Conservation (phyloP, 2,329 filamentous ascomycete genomes). For the Cladosporium sp. region DNA sequence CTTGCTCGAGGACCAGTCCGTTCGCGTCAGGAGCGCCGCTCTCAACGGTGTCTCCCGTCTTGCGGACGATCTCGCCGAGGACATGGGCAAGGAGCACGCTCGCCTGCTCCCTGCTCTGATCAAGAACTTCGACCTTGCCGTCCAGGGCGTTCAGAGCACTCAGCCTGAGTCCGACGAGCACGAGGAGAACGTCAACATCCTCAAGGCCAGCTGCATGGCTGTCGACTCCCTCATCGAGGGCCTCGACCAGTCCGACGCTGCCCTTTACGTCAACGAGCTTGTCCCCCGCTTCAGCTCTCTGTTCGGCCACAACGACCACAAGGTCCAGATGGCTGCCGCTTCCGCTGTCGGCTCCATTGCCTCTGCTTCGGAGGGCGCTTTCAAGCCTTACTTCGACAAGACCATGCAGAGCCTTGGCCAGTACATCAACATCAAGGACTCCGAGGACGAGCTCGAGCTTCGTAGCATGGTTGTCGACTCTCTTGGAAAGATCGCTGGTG, state of each 20-base stretch:
- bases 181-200: slow-evolving; percentile 76
- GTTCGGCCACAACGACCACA: slow-evolving; percentile 77
- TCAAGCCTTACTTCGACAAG: slow-evolving; percentile 85
- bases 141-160: slow-evolving; percentile 57
- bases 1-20: slow-evolving; percentile 77
- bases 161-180: slow-evolving; percentile 41
- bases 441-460: slow-evolving; percentile 82
- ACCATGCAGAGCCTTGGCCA: slow-evolving; percentile 85
- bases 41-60: slow-evolving; percentile 83
- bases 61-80: slow-evolving; percentile 88
- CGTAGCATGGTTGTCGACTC: slow-evolving; percentile 87
- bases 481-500: slow-evolving; percentile 85
- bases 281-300: slow-evolving; percentile 80
- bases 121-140: slow-evolving; percentile 81
- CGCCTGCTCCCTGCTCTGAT: slow-evolving; percentile 77
- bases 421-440: slow-evolving; percentile 81
- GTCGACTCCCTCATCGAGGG: slow-evolving; percentile 88
- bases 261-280: slow-evolving; percentile 74
- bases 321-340: slow-evolving; percentile 83
- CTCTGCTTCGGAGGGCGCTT: slow-evolving; percentile 73
- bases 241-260: slow-evolving; percentile 73
- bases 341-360: slow-evolving; percentile 89
- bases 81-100: slow-evolving; percentile 79
- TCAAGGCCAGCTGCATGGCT: slow-evolving; percentile 83
- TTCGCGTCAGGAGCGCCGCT: slow-evolving; percentile 78